phyloP scores from a whole-genome alignment of 768 basidiomycete species.

The Phylloporus scabripes region DNA sequence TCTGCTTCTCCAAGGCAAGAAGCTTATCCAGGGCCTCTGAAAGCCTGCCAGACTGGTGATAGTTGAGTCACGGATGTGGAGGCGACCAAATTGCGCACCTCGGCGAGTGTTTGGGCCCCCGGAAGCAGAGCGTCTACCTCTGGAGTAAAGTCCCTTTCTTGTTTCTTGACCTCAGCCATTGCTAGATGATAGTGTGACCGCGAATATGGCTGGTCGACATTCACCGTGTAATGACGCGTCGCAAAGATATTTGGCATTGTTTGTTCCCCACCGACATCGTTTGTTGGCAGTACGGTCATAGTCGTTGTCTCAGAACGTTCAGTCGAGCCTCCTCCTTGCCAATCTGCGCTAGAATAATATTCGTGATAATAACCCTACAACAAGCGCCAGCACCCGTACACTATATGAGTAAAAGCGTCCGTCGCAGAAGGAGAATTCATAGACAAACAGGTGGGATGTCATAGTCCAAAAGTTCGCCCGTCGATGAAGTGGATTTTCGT shows the following conservation, averaged over 20 bases:
- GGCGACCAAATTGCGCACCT: constrained; percentile 44
- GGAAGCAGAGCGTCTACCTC: constrained; percentile 77
- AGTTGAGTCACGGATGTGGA: constrained; percentile 6
- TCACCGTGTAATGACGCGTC: constrained; percentile 53
- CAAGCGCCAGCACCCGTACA: constrained; percentile 42
- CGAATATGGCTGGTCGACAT: constrained; percentile 35
- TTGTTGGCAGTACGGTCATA: no score
- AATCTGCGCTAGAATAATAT: constrained; percentile 33
- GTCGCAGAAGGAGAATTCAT: constrained; percentile 37
- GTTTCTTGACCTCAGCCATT: constrained; percentile 80
- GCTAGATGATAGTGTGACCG: constrained; percentile 38
- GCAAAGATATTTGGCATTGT: constrained; percentile 45
- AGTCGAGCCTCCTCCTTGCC: constrained; percentile 23
- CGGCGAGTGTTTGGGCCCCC: constrained; percentile 58
- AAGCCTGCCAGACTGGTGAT: constrained; percentile 65
- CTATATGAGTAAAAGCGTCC: constrained; percentile 39
- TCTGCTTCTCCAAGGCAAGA: constrained; percentile 87
- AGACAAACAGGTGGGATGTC: constrained; percentile 44
- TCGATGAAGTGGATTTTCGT: constrained; percentile 24
- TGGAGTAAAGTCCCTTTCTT: constrained; percentile 80
- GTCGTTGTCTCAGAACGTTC: constrained; percentile 17
- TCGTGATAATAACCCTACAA: constrained; percentile 40
- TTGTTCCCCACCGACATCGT: constrained; percentile 14
- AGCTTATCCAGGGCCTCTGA: constrained; percentile 89
- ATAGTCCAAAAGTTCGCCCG: constrained; percentile 27